Percentiles rank a stretch among this genome's conserved stretches.
These are phyloP conservation scores for Helicocarpus griseus DNA, from an alignment of 2,329 filamentous ascomycete genomes.

Conservation along the genomic window DNA sequence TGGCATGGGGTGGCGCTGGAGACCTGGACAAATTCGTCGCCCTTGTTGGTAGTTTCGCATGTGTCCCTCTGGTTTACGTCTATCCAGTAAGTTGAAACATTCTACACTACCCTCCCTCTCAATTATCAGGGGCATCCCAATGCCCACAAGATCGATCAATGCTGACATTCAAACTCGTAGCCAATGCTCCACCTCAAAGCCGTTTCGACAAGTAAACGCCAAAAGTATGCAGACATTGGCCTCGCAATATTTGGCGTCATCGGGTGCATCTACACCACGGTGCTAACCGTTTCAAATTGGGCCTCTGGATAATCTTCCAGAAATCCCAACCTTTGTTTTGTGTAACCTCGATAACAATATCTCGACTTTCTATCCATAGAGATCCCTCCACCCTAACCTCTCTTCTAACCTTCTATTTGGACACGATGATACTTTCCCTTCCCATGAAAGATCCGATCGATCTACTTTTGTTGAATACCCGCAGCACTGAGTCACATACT, in stretches of 20 bases:
- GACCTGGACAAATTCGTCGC: slow-evolving; percentile 96
- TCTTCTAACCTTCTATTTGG: too few relatives aligned
- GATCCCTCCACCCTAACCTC: too few relatives aligned
- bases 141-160: neutral
- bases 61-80: slow-evolving; percentile 92
- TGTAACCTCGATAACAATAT: too few relatives aligned
- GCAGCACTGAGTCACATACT: too few relatives aligned
- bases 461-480: too few relatives aligned
- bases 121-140: too few relatives aligned
- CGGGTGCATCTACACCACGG: slow-evolving; percentile 87
- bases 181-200: slow-evolving; percentile 81
- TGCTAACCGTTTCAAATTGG: slow-evolving; percentile 81
- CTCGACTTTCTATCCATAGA: too few relatives aligned
- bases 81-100: slow-evolving; percentile 90
- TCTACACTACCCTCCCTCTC: too few relatives aligned
- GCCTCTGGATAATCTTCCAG: slow-evolving; percentile 40
- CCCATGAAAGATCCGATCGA: too few relatives aligned
- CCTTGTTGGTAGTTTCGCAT: slow-evolving; percentile 93
- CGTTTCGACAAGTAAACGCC: slow-evolving; percentile 59
- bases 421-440: too few relatives aligned
- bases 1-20: slow-evolving; percentile 87
- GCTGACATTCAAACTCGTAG: slow-evolving; percentile 37
- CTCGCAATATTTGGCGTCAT: slow-evolving; percentile 74
- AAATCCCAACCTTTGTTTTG: slow-evolving; percentile 18
- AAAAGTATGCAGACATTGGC: slow-evolving; percentile 61